Percentiles rank a stretch among this genome's conserved stretches.
These are phyloP conservation scores for Cucurbitaria berberidis DNA, from an alignment of 2,329 filamentous ascomycete species.

Conservation along the genomic window DNA sequence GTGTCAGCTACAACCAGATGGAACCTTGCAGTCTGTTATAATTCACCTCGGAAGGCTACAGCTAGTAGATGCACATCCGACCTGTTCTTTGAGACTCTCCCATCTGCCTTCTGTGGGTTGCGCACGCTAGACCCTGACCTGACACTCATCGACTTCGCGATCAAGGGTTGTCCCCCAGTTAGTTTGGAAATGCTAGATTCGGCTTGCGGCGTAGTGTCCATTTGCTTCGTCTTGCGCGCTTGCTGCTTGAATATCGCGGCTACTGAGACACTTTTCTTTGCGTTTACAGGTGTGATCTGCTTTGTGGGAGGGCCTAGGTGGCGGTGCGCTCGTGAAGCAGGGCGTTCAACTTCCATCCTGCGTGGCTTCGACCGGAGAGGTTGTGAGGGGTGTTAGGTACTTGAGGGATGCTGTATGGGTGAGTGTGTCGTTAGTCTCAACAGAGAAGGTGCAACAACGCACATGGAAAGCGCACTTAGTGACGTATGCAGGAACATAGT, in stretches of 20 bases:
- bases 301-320: neutral
- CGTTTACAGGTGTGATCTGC: neutral
- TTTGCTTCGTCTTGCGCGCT: constrained; percentile 9
- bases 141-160: neutral
- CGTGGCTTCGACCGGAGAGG: neutral
- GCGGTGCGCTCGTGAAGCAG: neutral
- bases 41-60: constrained; percentile 37
- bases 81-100: constrained; percentile 6
- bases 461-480: neutral
- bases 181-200: neutral
- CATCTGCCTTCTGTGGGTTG: constrained; percentile 11
- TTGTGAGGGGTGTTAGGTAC: neutral
- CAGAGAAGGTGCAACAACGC: constrained; percentile 11
- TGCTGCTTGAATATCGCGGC: constrained; percentile 36
- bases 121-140: constrained; percentile 12
- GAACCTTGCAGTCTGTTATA: constrained; percentile 5
- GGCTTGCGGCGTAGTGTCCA: neutral
- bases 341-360: constrained; percentile 6
- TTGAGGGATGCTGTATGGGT: neutral
- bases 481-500: neutral
- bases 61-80: constrained; percentile 31
- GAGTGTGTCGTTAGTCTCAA: no score
- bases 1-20: constrained; percentile 19
- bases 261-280: constrained; percentile 27
- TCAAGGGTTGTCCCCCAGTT: neutral